A percentile compares a stretch with the other conserved stretches of the same genome.
Conservation (phyloP, 441 rosid genomes). For the Gossypium trilobum region DNA sequence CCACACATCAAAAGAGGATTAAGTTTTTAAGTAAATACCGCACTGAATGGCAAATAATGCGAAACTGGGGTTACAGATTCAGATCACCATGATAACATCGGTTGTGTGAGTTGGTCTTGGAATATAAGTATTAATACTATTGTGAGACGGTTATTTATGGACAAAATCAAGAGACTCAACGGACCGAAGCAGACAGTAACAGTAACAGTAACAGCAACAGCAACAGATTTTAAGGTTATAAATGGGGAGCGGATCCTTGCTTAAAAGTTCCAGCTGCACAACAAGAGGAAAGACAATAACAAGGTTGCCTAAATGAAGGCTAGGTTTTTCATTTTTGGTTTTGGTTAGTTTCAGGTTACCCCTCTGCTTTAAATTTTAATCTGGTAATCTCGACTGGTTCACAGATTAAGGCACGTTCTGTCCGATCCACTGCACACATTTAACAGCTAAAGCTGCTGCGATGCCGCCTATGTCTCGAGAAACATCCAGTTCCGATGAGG, state of each 20-base stretch:
- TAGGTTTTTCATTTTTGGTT: background rate
- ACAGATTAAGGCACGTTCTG: conserved; percentile 24
- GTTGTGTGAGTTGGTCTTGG: background rate
- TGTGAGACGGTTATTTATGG: too few relatives aligned
- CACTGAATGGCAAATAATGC: background rate
- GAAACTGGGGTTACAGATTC: background rate
- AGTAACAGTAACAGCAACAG: too few relatives aligned
- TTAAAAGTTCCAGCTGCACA: conserved; percentile 9
- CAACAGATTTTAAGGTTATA: background rate
- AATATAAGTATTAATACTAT: background rate
- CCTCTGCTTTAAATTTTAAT: conserved; percentile 11
- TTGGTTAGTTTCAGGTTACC: background rate
- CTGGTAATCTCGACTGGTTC: conserved; percentile 17
- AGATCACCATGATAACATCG: background rate
- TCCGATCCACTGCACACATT: conserved; percentile 23
- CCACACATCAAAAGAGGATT: background rate
- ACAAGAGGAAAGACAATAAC: background rate
- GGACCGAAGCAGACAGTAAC: too few relatives aligned
- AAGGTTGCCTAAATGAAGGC: background rate
- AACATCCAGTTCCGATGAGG: conserved; percentile 46
- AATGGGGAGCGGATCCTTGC: conserved; percentile 11
- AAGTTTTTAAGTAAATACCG: background rate
- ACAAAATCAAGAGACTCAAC: too few relatives aligned
- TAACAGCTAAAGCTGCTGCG: conserved; percentile 39
- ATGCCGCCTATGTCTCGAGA: conserved; percentile 26